Base-by-base conservation (phyloP, 768 basidiomycete genomes). In the Arthromyces matolae region DNA sequence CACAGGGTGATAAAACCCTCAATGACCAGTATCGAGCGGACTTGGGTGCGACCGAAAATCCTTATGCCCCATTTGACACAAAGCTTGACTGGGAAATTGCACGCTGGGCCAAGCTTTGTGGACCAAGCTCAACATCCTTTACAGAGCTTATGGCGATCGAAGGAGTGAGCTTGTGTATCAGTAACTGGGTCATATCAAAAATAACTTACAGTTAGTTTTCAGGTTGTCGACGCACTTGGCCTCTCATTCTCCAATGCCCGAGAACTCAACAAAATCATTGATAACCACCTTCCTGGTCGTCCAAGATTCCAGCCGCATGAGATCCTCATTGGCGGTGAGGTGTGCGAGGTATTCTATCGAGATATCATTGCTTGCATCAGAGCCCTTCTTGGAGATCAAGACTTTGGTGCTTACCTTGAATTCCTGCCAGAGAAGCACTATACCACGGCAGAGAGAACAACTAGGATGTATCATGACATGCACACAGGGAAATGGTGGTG, bases 401-500 rank as follows among this genome's bases (percentile, higher is more conserved):
- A 66, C 24, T 68, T 64, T 52, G 54, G 60, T 0, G 34, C 24
- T 2, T 41, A 64, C 23, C 54, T 72, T 1, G 40, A 59, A 0
- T 57, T 64, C 45, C 40, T 40, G 0, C 69, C 71, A 0, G 69
- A 70, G 47, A 45, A 55, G 4, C 69, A 70, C 37, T 73, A 63
- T 42, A 18, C 52, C 5, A 7, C 5, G 5, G 37, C 5, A 8
- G 37, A 38, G 7, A 4, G 20, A 12, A 60, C 44, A 68, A 71
- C 23, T 60, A 72, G 59, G 54, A 72, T 20, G 71, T 67, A 0
- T 70, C n/a, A n/a, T n/a, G n/a, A n/a, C n/a, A n/a, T n/a, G n/a
- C n/a, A n/a, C n/a, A n/a, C n/a, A n/a, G n/a, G 68, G 0, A 62
- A 61, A 42, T 76, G 75, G 74, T 74, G 73, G 73, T 76, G 73